Evolutionary conservation across 805 yeast genomes (phyloP).

Genomic region (Phaffomyces opuntiae): DNA sequence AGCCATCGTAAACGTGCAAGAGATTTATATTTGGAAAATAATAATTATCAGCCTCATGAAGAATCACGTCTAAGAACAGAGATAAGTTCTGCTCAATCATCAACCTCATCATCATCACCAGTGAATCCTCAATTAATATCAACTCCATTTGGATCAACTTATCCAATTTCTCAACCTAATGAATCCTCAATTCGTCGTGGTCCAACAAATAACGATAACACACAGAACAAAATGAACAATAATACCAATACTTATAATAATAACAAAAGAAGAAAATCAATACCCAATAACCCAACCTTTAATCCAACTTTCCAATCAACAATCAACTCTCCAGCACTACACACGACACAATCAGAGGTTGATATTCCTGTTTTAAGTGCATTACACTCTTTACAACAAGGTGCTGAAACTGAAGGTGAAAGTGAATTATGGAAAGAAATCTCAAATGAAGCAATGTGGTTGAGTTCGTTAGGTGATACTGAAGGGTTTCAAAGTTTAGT

Average conservation of each 20-base stretch:
- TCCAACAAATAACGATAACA: not conserved
- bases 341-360: slow-evolving; percentile 15
- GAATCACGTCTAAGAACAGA: not conserved
- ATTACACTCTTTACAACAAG: slow-evolving; percentile 22
- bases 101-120: not conserved
- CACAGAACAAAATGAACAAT: too few relatives aligned
- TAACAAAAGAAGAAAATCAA: not conserved
- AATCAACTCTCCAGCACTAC: slow-evolving; percentile 15
- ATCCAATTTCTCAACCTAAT: slow-evolving; percentile 7
- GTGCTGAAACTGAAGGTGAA: slow-evolving; percentile 33
- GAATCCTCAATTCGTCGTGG: slow-evolving; percentile 15
- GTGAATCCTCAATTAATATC: not conserved
- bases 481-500: slow-evolving; percentile 29
- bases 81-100: not conserved
- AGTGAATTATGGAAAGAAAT: slow-evolving; percentile 69
- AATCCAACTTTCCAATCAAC: not conserved
- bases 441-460: slow-evolving; percentile 72
- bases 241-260: slow-evolving; percentile 13
- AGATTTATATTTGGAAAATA: not conserved
- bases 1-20: not conserved
- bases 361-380: slow-evolving; percentile 22
- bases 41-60: not conserved
- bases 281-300: not conserved
- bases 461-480: slow-evolving; percentile 35
- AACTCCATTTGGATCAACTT: not conserved